These are phyloP conservation scores for Hygrocybe coccinea DNA, from an alignment of 768 basidiomycete species.

Conservation along the genomic window DNA sequence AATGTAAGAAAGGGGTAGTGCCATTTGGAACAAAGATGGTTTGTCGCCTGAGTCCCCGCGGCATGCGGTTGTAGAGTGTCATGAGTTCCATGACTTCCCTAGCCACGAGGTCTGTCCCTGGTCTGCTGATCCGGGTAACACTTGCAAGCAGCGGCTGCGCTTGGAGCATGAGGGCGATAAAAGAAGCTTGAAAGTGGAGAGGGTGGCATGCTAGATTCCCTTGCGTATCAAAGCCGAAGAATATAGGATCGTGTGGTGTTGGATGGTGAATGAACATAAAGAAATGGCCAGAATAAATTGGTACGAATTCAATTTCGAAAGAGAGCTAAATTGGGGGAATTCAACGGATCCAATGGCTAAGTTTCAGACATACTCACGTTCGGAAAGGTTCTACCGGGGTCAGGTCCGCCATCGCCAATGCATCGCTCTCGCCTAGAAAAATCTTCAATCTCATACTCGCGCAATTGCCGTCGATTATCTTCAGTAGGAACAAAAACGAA, in stretches of 20 bases:
- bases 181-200: constrained; percentile 10
- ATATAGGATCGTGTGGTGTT: constrained; percentile 7
- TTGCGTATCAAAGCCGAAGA: constrained; percentile 7
- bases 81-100: constrained; percentile 5
- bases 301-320: constrained; percentile 4
- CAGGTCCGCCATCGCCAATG: constrained; percentile 3
- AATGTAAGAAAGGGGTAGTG: constrained; percentile 2
- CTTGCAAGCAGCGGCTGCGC: constrained; percentile 7
- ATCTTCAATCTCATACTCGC: constrained; percentile 5
- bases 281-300: constrained; percentile 2
- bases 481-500: constrained; percentile 11
- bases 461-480: constrained; percentile 6
- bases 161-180: constrained; percentile 10
- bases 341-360: background rate
- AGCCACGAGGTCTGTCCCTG: constrained; percentile 5
- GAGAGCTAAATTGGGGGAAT: constrained; percentile 5
- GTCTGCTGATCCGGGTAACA: background rate
- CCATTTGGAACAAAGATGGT: background rate
- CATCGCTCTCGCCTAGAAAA: constrained; percentile 7
- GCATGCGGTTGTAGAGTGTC: constrained; percentile 6
- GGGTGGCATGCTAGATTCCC: constrained; percentile 6
- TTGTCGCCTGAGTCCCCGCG: background rate
- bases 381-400: constrained; percentile 9
- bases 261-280: constrained; percentile 9
- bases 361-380: constrained; percentile 4